These are phyloP conservation scores for Prunus campanulata DNA, from an alignment of 306 rosid genomes.

Conservation along the genomic window DNA sequence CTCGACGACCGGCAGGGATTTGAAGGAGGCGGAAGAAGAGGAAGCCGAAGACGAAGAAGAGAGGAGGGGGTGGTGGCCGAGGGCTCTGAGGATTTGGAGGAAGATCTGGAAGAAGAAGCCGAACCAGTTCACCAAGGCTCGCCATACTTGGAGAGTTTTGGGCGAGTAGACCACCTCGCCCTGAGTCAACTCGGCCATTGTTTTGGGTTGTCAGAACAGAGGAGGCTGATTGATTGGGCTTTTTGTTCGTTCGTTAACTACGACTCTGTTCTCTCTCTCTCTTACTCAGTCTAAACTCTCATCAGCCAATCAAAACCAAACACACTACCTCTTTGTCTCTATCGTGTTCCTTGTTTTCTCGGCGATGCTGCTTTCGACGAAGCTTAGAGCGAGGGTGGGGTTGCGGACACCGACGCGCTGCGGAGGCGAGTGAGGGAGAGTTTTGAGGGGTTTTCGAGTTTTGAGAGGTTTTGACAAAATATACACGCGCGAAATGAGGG, in stretches of 20 bases:
- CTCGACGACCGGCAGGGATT: conserved; percentile 75
- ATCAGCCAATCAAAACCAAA: conserved; percentile 3
- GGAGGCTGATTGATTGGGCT: background rate
- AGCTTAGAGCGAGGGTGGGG: conserved; percentile 30
- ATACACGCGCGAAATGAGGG: conserved; percentile 30
- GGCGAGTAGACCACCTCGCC: conserved; percentile 65
- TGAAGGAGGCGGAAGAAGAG: conserved; percentile 55
- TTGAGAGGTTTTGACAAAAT: too few relatives aligned
- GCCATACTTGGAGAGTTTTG: conserved; percentile 70
- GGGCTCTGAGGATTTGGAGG: conserved; percentile 68
- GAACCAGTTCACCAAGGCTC: conserved; percentile 73
- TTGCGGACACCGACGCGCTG: conserved; percentile 25
- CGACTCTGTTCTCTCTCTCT: background rate
- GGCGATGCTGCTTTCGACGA: conserved; percentile 47
- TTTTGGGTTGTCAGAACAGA: background rate
- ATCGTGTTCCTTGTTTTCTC: conserved; percentile 22
- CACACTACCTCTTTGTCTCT: conserved; percentile 13
- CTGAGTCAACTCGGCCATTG: conserved; percentile 97
- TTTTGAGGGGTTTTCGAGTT: too few relatives aligned
- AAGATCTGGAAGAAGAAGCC: conserved; percentile 91
- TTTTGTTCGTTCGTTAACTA: background rate
- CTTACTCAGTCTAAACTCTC: background rate
- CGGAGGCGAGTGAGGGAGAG: background rate
- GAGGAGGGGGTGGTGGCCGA: conserved; percentile 76
- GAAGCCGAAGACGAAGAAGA: conserved; percentile 66